Evolutionary conservation across 768 basidiomycete species (phyloP).

Genomic region (Mycena kentingensis): DNA sequence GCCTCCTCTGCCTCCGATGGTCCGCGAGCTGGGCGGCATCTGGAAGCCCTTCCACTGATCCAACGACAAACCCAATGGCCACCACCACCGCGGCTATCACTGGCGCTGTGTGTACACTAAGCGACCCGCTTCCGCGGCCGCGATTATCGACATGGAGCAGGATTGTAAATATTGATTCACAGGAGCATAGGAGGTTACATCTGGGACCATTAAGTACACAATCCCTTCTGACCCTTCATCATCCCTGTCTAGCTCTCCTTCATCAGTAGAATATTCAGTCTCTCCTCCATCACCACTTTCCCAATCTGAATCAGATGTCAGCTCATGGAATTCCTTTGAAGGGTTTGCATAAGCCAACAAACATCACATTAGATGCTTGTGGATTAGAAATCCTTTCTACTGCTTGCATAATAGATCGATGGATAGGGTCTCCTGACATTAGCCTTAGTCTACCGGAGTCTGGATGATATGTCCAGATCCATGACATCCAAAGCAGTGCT

Average conservation of each 20-base stretch:
- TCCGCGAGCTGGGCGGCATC: not conserved
- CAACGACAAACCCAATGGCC: slow-evolving; percentile 6
- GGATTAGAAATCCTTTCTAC: not conserved
- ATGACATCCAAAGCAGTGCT: not conserved
- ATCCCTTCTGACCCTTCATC: no score
- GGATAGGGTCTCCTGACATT: no score
- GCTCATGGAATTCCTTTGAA: no score
- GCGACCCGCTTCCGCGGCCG: not conserved
- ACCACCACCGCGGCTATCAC: slow-evolving; percentile 5
- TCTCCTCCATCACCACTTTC: no score
- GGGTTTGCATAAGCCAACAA: not conserved
- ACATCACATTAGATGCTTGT: not conserved
- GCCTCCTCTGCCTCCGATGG: no score
- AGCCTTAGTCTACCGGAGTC: no score
- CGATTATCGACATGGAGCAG: not conserved
- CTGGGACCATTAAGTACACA: no score
- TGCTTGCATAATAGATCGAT: not conserved
- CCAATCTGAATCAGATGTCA: no score
- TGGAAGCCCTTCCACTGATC: not conserved
- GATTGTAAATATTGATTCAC: no score
- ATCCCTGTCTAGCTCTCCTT: no score
- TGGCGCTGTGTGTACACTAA: slow-evolving; percentile 9
- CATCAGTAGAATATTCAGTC: no score
- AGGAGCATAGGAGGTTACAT: no score
- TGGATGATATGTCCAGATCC: not conserved